Evolutionary conservation across 2,329 filamentous ascomycete genomes (phyloP), one percentile per base, ranked within the genome.

Genomic region (Sarocladiaceae sp.): DNA sequence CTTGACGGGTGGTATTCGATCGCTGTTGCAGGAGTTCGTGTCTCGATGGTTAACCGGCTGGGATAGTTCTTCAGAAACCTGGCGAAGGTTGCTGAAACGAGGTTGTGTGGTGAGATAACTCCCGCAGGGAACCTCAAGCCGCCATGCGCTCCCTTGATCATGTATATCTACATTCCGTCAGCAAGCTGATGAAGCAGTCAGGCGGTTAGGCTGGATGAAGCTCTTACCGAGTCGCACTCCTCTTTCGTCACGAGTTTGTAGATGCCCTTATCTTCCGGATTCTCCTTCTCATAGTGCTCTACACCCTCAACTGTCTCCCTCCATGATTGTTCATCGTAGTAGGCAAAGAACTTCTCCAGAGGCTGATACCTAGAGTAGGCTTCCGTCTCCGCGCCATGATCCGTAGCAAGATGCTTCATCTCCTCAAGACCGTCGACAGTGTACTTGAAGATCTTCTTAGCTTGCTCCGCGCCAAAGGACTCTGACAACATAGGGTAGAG

Each of bases 401-500:
- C 11, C 13, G n/a, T 31, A 3, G 41, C 41, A 13, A 43, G 41
- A 43, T 23, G 18, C 24, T 33, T 16, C 27, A 33, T 43, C 27
- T 31, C 27, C 6, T 43, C 41, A 19, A 43, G 26, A 15, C 27
- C 27, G 15, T 43, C 12, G 15, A 29, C 40, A 19, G 34, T 44
- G 2, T 40, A 31, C 18, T 33, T 29, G 15, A 47, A 43, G 6
- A 48, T 31, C 40, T 48, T 47, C 29, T 29, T 44, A 5, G 33
- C 45, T 16, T 37, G 26, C 27, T 48, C 47, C 12, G 16, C 18
- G 26, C 41, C 41, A 15, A 33, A 43, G 15, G 16, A 13, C 16
- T 43, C 41, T 3, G 12, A n/a, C 41, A 43, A 31, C 15, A 18
- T 11, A 11, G 26, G 11, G 20, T 43, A 33, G 10, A 27, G 15